Base-by-base conservation (phyloP, 495 filamentous ascomycete species). In the Daldinia vernicosa region DNA sequence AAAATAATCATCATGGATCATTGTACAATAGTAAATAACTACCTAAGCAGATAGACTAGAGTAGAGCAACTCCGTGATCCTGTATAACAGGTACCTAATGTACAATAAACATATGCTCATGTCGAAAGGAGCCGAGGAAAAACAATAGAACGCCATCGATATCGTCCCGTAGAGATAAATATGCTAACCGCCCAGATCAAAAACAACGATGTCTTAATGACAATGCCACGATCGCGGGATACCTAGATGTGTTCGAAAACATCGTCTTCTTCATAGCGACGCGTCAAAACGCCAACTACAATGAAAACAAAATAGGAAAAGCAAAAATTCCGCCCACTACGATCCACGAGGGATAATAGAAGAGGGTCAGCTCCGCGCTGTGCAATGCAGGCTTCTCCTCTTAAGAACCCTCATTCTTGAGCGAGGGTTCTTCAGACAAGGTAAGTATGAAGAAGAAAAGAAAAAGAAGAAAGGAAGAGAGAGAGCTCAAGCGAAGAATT, bases 371-470 rank as follows among this genome's bases (percentile, higher is more conserved):
- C 69, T 67, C 69, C 69, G 55, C 69, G 69, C 22, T 60, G 69
- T 72, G 69, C 69, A 60, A 72, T 72, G 69, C 69, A 72, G 69
- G 69, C 56, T 39, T 60, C 27, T 51, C 69, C 64, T 22, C 69
- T 54, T 72, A 27, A 58, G 28, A 43, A 40, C 60, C n/a, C 59
- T 40, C 47, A 51, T 63, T 55, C 64, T 60, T 67, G 69, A 72
- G 64, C 69, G 54, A 63, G 30, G 37, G 32, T 55, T 24, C 35
- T 57, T 27, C 40, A 52, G 51, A 61, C 64, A 72, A 71, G 69
- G 69, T 67, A 67, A 67, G 63, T 71, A 63, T 74, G 75, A 75
- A 72, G 69, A 62, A 73, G 77, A 77, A 75, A 75, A 51, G 51
- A 35, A 62, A 59, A 59, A 35, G 60, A 59, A 59, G 22, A 39